A percentile compares a stretch with the other conserved stretches of the same genome.
phyloP scores from a whole-genome alignment of 78 protist genomes.

The Acrasis kona region DNA sequence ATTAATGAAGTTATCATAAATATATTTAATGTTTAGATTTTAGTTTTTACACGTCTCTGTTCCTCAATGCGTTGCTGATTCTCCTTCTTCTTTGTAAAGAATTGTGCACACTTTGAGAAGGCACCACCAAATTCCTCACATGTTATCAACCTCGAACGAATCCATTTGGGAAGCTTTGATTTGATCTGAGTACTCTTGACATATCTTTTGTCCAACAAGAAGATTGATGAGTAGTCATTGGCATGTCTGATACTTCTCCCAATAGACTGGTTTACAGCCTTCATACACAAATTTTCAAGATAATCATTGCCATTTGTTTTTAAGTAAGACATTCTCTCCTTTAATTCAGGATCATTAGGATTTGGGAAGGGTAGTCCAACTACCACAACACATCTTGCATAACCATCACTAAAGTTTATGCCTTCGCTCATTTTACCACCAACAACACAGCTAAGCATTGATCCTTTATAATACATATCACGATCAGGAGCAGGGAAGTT shows the following conservation, averaged over 20 bases:
- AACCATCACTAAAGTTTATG: slow-evolving; percentile 68
- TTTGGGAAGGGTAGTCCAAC: slow-evolving; percentile 78
- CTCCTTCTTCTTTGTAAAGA: no score
- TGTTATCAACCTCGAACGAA: no score
- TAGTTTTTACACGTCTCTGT: no score
- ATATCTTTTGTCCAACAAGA: slow-evolving; percentile 50
- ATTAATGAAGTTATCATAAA: no score
- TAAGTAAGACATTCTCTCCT: slow-evolving; percentile 23
- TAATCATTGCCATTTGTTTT: slow-evolving; percentile 17
- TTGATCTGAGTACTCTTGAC: no score
- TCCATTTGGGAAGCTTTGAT: no score
- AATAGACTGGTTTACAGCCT: slow-evolving; percentile 81
- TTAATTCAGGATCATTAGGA: slow-evolving; percentile 21
- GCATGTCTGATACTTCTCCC: slow-evolving; percentile 69
- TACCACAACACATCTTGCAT: slow-evolving; percentile 39
- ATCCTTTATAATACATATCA: slow-evolving; percentile 15
- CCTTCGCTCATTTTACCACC: slow-evolving; percentile 87
- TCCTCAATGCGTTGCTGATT: no score
- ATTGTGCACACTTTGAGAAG: no score
- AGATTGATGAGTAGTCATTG: slow-evolving; percentile 57
- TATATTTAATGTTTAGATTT: no score
- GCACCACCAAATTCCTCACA: no score
- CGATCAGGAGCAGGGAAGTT: not conserved
- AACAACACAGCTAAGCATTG: slow-evolving; percentile 44
- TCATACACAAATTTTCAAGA: slow-evolving; percentile 60